Evolutionary conservation across 805 yeast species (phyloP), one percentile per base, ranked within the genome.

Genomic region (Grigorovia yakushimaensis): DNA sequence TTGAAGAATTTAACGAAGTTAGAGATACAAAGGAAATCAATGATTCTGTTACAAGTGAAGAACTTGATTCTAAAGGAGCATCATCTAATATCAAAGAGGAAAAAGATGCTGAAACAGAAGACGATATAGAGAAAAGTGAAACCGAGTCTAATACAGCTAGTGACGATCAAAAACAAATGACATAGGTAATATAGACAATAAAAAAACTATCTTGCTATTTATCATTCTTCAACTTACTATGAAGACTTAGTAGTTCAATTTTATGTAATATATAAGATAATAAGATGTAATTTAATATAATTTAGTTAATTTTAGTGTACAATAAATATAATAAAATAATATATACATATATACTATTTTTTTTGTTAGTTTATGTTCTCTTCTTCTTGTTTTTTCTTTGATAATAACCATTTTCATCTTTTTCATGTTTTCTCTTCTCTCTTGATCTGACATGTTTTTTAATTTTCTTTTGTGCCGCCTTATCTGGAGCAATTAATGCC

Each of bases 401-500:
- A 57, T 84, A 85, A 54, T 70, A 79, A 0, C 95, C 95, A 60
- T 77, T 83, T 27, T 77, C 89, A 59, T 86, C 94, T 62, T 78
- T 84, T 45, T 76, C 79, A 44, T 73, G 78, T 60, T 77, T 83
- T 64, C 96, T 76, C 71, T 82, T 85, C 52, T 84, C 93, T 62
- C 89, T 79, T 24, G 77, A 74, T 56, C 82, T 76, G 37, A 73
- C 78, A 67, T 89, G 94, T 63, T 84, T 86, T 66, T 73, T 82
- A 58, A 86, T 59, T 67, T 84, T 86, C 64, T 85, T 78, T 54
- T 74, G 76, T 1, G 96, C 93, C n/a, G 87, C 82, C 39, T 76
- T 66, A 15, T 84, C 95, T 0, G 98, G 98, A 4, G 83, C 84
- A 19, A 73, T 76, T 10, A 89, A 72, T 2, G 88, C 84, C 60